These are phyloP conservation scores for Rhizomucor miehei DNA, from an alignment of 371 early-diverging fungal species.

Conservation along the genomic window DNA sequence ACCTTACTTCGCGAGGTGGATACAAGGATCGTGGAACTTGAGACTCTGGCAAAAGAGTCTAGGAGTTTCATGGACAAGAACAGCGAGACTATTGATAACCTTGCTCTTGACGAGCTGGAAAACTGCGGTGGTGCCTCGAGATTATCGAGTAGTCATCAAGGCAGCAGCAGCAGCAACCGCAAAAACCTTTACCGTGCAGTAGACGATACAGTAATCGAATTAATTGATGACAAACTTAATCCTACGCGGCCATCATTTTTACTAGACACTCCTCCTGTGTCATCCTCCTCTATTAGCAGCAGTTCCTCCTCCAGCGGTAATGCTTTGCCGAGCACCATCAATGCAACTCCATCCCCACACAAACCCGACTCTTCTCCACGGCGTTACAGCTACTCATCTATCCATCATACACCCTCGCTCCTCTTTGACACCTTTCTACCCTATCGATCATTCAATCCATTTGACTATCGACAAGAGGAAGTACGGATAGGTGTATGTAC, in stretches of 20 bases:
- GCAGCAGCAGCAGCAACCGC: slow-evolving; percentile 4
- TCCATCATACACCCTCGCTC: slow-evolving; percentile 14
- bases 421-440: slow-evolving; percentile 17
- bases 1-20: slow-evolving; percentile 6
- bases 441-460: slow-evolving; percentile 19
- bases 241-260: slow-evolving; percentile 3
- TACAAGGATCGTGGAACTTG: slow-evolving; percentile 9
- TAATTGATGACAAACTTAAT: background rate
- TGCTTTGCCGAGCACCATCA: background rate
- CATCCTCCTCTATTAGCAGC: slow-evolving; percentile 11
- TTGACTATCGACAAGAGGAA: slow-evolving; percentile 27
- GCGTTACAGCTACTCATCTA: slow-evolving; percentile 3
- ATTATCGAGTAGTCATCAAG: background rate
- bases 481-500: slow-evolving; percentile 17
- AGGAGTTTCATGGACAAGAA: slow-evolving; percentile 19
- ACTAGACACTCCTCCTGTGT: slow-evolving; percentile 1
- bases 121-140: background rate
- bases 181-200: background rate
- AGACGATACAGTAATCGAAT: slow-evolving; percentile 1
- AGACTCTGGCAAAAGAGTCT: slow-evolving; percentile 9
- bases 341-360: background rate
- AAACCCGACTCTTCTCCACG: background rate
- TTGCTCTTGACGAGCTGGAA: slow-evolving; percentile 14
- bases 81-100: slow-evolving; percentile 8
- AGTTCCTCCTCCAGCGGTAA: background rate